A percentile compares a stretch with the other conserved stretches of the same genome.
Evolutionary conservation across 1,139 yeast genomes (phyloP).

Genomic region (Yamadazyma dushanensis): DNA sequence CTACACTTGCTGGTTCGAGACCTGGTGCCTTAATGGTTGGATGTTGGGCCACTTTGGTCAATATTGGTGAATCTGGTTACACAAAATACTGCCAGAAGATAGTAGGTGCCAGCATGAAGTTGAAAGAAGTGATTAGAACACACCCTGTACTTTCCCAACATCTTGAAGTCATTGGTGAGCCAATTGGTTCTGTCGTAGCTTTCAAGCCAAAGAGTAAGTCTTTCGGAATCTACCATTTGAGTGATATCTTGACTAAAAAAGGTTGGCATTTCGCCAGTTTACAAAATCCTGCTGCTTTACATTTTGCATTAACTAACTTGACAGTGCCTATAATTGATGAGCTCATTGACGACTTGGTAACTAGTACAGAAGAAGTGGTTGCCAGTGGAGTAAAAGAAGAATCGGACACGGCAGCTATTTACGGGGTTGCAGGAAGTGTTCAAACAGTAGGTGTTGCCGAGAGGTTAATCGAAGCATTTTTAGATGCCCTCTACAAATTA

Average conservation of each 20-base stretch:
- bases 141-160: slow-evolving; percentile 43
- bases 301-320: slow-evolving; percentile 80
- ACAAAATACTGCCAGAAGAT: slow-evolving; percentile 64
- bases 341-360: slow-evolving; percentile 56
- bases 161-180: slow-evolving; percentile 74
- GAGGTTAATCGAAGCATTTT: slow-evolving; percentile 69
- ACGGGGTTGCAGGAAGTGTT: slow-evolving; percentile 94
- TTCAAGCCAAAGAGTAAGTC: slow-evolving; percentile 50
- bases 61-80: slow-evolving; percentile 81
- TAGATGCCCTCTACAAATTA: slow-evolving; percentile 72
- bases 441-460: slow-evolving; percentile 86
- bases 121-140: slow-evolving; percentile 48
- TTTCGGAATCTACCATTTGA: slow-evolving; percentile 70
- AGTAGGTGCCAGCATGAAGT: slow-evolving; percentile 59
- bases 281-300: slow-evolving; percentile 89
- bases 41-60: slow-evolving; percentile 91
- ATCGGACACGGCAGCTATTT: slow-evolving; percentile 79
- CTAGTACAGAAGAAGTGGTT: slow-evolving; percentile 43
- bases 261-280: slow-evolving; percentile 93
- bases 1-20: slow-evolving; percentile 93
- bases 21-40: slow-evolving; percentile 98
- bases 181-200: slow-evolving; percentile 76
- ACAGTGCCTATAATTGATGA: slow-evolving; percentile 65
- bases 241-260: slow-evolving; percentile 61
- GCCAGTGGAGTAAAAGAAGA: slow-evolving; percentile 25